phyloP scores from a whole-genome alignment of 176 grass and related monocot species.

The Triticum urartu region DNA sequence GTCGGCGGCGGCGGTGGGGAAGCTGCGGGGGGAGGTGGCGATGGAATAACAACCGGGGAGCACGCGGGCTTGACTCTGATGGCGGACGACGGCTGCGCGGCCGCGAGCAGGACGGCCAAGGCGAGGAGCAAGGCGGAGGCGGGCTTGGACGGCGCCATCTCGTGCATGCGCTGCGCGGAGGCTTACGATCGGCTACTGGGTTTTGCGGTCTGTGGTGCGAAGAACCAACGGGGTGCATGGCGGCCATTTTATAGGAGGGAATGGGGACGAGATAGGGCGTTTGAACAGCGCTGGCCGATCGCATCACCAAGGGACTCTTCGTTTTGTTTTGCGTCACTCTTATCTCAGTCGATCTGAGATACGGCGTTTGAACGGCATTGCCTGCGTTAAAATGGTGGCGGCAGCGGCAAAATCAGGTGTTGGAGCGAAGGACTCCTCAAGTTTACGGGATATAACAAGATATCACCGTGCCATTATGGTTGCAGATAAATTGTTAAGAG shows the following conservation, averaged over 20 bases:
- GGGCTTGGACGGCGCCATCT: constrained; percentile 1
- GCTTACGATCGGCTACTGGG: background rate
- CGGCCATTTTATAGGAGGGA: background rate
- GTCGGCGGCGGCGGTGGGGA: background rate
- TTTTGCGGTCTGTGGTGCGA: background rate
- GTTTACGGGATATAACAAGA: too few relatives aligned
- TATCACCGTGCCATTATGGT: too few relatives aligned
- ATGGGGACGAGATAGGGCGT: background rate
- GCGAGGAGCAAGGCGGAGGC: background rate
- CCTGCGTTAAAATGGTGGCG: too few relatives aligned
- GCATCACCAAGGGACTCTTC: background rate
- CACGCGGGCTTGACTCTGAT: background rate
- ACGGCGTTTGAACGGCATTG: background rate
- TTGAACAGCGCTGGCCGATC: background rate
- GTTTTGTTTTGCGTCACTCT: background rate
- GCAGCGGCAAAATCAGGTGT: too few relatives aligned
- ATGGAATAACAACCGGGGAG: background rate
- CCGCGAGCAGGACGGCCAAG: constrained; percentile 1
- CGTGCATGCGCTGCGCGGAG: background rate
- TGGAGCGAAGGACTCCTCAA: too few relatives aligned
- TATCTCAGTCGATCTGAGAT: background rate
- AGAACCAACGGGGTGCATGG: background rate
- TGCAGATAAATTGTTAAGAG: too few relatives aligned
- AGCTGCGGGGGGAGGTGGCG: background rate
- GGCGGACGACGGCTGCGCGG: background rate